Evolutionary conservation across 2,329 filamentous ascomycete genomes (phyloP), one percentile per base, ranked within the genome.

Genomic region (Thielaviopsis populi): DNA sequence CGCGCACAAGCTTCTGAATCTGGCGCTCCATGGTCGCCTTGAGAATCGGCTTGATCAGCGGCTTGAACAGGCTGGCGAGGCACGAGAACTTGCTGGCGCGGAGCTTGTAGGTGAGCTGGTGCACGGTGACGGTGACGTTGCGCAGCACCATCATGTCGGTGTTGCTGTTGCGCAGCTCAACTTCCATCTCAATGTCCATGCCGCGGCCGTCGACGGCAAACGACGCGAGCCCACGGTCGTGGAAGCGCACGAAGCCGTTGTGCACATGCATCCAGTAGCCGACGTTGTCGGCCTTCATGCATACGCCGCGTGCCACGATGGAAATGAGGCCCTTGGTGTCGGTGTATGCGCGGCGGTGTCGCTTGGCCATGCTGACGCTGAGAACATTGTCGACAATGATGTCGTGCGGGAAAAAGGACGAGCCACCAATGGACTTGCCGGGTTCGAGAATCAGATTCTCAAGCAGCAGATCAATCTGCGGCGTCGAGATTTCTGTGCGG

Each of bases 361-460:
- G 42, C n/a, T 59, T 58, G 17, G 62, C 40, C 40, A 63, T 95
- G 68, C 86, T 83, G 48, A 96, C 84, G 68, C 95, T 89, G 41
- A 96, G 76, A 68, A 95, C 88, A 70, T 95, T 96, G 73, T 87
- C 86, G 0, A 89, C 76, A 54, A 88, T 86, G 62, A 96, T 78
- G 63, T 85, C 84, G 75, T 90, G 92, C 0, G 92, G 92, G 0
- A 97, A 79, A 77, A 97, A 97, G 0, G 91, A 96, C 2, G 87
- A 89, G 67, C 86, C 78, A 72, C 96, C 92, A 69, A 95, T 80
- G 0, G 90, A 95, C 65, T 80, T 80, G 6, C 92, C 92, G 0
- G 92, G 92, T 71, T 96, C 89, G 40, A 97, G 79, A 66, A 97
- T 87, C 40, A 97, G 78, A 68, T 95, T 96, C 71, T 97, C 92